A percentile compares a stretch with the other conserved stretches of the same genome.
These are phyloP conservation scores for Pythium myriotylum DNA, from an alignment of 352 stramenopile genomes.

Conservation along the genomic window DNA sequence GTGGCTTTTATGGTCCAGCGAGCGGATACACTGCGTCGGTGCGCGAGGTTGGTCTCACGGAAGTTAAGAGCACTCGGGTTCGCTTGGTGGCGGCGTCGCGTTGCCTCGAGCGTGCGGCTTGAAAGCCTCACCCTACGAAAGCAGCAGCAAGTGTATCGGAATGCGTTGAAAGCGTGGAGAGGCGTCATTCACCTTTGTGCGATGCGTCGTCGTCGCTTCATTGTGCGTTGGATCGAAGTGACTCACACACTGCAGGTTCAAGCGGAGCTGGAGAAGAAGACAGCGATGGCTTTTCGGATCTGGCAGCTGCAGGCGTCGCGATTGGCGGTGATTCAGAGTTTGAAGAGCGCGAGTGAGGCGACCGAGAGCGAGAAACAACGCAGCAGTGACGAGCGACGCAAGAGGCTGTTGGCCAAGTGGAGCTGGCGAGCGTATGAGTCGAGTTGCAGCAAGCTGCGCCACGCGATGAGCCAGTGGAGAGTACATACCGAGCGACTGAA, in stretches of 20 bases:
- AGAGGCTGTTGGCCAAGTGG: conserved; percentile 21
- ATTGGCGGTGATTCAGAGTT: background rate
- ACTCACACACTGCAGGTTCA: conserved; percentile 6
- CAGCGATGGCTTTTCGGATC: conserved; percentile 14
- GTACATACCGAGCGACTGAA: background rate
- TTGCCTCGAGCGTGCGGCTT: background rate
- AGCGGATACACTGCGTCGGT: conserved; percentile 1
- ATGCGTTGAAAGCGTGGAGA: conserved; percentile 11
- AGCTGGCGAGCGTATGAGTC: conserved; percentile 52
- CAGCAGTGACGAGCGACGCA: background rate
- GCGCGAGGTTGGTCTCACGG: background rate
- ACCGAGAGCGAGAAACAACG: background rate
- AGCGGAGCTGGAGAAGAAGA: background rate
- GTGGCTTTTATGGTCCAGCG: background rate
- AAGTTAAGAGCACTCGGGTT: conserved; percentile 7
- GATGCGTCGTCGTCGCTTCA: conserved; percentile 6
- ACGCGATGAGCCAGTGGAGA: conserved; percentile 1
- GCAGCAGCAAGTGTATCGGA: background rate
- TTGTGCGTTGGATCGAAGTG: conserved; percentile 19
- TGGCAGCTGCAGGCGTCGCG: conserved; percentile 8
- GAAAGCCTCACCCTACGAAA: background rate
- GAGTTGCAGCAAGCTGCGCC: conserved; percentile 32
- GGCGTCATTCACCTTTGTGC: background rate
- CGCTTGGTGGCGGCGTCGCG: conserved; percentile 8
- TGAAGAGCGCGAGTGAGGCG: background rate